Percentiles rank a stretch among this genome's conserved stretches.
Conservation (phyloP, 257 asterid species). For the Fraxinus americana region DNA sequence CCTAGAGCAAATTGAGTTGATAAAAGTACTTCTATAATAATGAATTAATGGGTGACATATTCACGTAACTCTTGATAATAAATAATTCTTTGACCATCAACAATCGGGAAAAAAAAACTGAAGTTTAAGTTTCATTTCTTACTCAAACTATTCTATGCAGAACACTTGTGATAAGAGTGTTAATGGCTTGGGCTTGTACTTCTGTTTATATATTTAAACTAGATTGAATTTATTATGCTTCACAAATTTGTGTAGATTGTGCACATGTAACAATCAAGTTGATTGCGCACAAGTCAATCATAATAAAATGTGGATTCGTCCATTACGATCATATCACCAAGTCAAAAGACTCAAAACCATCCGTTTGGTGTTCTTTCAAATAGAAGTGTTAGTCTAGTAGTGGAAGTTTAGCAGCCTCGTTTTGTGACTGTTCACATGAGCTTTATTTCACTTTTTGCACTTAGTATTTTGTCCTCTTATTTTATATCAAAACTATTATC, state of each 20-base stretch:
- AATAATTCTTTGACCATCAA: no score
- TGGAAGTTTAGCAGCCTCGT: neutral
- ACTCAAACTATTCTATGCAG: no score
- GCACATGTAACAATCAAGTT: slow-evolving; percentile 3
- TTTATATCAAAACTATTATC: neutral
- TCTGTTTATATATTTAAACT: neutral
- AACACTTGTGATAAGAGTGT: no score
- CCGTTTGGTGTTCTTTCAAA: neutral
- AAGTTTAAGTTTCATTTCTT: no score
- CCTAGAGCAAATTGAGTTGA: neutral
- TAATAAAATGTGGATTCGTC: neutral
- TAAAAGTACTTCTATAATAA: neutral
- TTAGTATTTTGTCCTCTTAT: neutral
- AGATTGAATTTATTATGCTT: neutral
- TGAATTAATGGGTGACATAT: neutral
- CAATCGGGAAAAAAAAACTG: no score
- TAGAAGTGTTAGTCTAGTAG: neutral
- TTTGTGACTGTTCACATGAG: neutral
- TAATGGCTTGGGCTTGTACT: neutral
- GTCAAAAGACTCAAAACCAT: neutral
- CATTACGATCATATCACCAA: neutral
- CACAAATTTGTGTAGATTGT: neutral
- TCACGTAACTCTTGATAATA: no score
- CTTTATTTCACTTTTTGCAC: neutral
- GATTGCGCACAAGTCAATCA: neutral